Conservation (phyloP, 2,329 filamentous ascomycete genomes). For the Scleromitrula shiraiana region DNA sequence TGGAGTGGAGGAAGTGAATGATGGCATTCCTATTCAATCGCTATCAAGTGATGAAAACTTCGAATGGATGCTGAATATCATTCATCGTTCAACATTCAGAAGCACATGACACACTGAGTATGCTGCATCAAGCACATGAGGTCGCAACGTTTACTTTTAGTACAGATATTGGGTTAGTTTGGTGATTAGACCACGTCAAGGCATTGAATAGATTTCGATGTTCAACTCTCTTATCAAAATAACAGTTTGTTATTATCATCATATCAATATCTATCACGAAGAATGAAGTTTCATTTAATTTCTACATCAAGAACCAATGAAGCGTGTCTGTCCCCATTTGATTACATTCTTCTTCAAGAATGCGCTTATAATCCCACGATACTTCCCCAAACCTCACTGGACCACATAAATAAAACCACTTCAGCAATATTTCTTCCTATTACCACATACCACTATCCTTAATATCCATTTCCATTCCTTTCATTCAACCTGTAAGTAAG, state of each 20-base stretch:
- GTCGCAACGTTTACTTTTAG: too few species aligned
- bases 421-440: neutral
- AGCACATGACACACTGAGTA: too few species aligned
- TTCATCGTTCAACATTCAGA: too few species aligned
- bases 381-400: neutral
- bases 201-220: too few species aligned
- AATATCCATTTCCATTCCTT: neutral
- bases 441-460: neutral
- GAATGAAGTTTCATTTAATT: constrained; percentile 1
- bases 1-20: neutral
- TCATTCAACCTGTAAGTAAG: neutral
- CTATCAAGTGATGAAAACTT: too few species aligned
- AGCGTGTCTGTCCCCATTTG: neutral
- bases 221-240: too few species aligned
- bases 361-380: neutral
- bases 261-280: neutral
- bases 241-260: neutral
- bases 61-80: too few species aligned
- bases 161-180: too few species aligned
- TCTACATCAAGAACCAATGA: neutral
- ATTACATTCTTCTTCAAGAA: constrained; percentile 10
- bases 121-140: too few species aligned
- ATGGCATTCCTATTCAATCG: too few species aligned
- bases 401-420: constrained; percentile 1
- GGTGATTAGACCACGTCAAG: too few species aligned